Base-by-base conservation (phyloP, 306 rosid species). In the Erythrophleum fordii region DNA sequence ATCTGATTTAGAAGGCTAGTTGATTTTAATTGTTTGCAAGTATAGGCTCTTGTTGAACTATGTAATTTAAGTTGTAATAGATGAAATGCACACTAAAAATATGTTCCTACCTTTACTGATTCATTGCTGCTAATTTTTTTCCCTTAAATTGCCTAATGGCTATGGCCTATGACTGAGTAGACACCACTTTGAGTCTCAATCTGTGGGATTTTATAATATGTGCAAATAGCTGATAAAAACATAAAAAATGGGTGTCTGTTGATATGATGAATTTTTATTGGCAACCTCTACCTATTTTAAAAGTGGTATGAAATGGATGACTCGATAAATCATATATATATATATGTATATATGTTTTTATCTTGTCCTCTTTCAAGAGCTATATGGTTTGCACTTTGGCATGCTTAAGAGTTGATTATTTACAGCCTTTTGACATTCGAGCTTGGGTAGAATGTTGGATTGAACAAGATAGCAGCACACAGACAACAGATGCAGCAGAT, bases 1-100 rank as follows among this genome's bases (percentile, higher is more conserved):
- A 35, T 69, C 62, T 62, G 55, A 45, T 79, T 82, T 61, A 4
- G 28, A 70, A 37, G 35, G 58, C 60, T 67, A 31, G 76, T 65
- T 77, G 45, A 56, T 45, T 73, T 72, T 64, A 48, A 26, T 67
- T 45, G 66, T 68, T 49, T 51, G 14, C 55, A 25, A 70, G 14
- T 69, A 42, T 69, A 37, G 51, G 45, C 62, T 31, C 37, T 45
- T 55, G n/a, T 62, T 18, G 11, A 49, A n/a, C 42, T 46, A 75
- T 73, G 75, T 69, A 53, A 39, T 73, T 52, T 35, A 26, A 41
- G 49, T 64, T 73, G 48, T 52, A 46, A 20, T 45, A 52, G 75
- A 75, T 59, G 64, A 41, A 39, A 22, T 37, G 25, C 69, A 23
- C 44, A 7, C 17, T 16, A 3, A 39, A 37, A 34, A 64, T 31